These are phyloP conservation scores for Ogataea trehalophila DNA, from an alignment of 805 yeast genomes.

Conservation along the genomic window DNA sequence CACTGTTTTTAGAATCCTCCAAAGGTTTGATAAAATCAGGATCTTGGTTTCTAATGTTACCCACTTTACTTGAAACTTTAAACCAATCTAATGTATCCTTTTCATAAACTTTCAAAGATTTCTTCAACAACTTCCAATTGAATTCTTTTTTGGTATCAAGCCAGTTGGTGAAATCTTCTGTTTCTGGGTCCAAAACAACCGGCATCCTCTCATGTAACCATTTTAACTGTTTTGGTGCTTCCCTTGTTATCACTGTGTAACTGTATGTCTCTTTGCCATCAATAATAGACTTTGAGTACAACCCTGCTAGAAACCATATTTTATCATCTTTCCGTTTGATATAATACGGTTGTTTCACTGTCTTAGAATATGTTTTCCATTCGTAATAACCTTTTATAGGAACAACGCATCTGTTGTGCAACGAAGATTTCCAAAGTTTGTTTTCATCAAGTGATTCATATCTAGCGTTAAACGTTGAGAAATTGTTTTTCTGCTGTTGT, in stretches of 20 bases:
- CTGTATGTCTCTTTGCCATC: slow-evolving; percentile 36
- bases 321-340: slow-evolving; percentile 48
- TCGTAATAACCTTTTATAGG: slow-evolving; percentile 85
- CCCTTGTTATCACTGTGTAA: slow-evolving; percentile 71
- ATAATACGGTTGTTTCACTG: slow-evolving; percentile 58
- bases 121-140: slow-evolving; percentile 38
- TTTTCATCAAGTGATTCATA: slow-evolving; percentile 52
- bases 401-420: slow-evolving; percentile 59
- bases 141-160: slow-evolving; percentile 36
- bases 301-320: slow-evolving; percentile 63
- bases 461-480: slow-evolving; percentile 70
- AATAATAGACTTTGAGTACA: slow-evolving; percentile 30
- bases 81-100: slow-evolving; percentile 42
- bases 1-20: slow-evolving; percentile 3
- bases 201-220: slow-evolving; percentile 85
- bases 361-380: slow-evolving; percentile 46
- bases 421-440: slow-evolving; percentile 52
- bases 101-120: slow-evolving; percentile 35
- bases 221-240: slow-evolving; percentile 53
- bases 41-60: slow-evolving; percentile 50
- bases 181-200: slow-evolving; percentile 54
- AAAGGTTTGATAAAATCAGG: slow-evolving; percentile 30
- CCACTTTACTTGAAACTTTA: slow-evolving; percentile 59
- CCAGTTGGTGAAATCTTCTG: slow-evolving; percentile 62
- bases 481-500: slow-evolving; percentile 30